These are phyloP conservation scores for Xylaria telfairii DNA, from an alignment of 495 filamentous ascomycete genomes.

Conservation along the genomic window DNA sequence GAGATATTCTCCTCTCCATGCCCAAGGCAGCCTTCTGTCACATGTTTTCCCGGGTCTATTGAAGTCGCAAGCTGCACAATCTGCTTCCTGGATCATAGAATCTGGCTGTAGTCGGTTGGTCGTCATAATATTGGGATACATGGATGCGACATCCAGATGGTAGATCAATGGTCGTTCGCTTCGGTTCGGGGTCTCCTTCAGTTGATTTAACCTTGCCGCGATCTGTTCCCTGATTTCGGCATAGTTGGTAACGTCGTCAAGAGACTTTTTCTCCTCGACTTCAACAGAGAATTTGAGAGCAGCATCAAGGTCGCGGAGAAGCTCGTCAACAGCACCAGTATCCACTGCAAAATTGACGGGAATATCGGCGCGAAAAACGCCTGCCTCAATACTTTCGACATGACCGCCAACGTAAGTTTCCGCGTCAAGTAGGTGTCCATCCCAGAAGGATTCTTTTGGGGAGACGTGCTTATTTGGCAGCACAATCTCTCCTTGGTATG, in stretches of 20 bases:
- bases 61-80: slow-evolving; percentile 98
- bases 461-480: slow-evolving; percentile 96
- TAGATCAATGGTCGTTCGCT: slow-evolving; percentile 91
- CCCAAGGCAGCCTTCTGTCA: slow-evolving; percentile 93
- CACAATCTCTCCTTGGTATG: slow-evolving; percentile 88
- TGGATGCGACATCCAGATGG: slow-evolving; percentile 97
- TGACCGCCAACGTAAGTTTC: slow-evolving; percentile 99
- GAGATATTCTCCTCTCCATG: slow-evolving; percentile 97
- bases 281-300: slow-evolving; percentile 90
- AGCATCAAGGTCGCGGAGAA: slow-evolving; percentile 84
- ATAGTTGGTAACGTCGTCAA: slow-evolving; percentile 92
- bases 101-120: slow-evolving; percentile 97
- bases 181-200: slow-evolving; percentile 82
- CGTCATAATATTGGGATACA: slow-evolving; percentile 99
- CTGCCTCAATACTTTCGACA: slow-evolving; percentile 99
- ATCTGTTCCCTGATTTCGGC: slow-evolving; percentile 92
- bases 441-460: slow-evolving; percentile 91
- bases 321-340: slow-evolving; percentile 83
- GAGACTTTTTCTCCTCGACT: slow-evolving; percentile 91
- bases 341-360: slow-evolving; percentile 92
- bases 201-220: slow-evolving; percentile 66
- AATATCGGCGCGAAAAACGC: slow-evolving; percentile 95
- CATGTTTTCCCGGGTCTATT: slow-evolving; percentile 97
- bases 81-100: slow-evolving; percentile 95
- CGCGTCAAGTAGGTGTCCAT: slow-evolving; percentile 92